phyloP scores from a whole-genome alignment of 2,329 filamentous ascomycete genomes.

The Arthrinium phaeospermum region DNA sequence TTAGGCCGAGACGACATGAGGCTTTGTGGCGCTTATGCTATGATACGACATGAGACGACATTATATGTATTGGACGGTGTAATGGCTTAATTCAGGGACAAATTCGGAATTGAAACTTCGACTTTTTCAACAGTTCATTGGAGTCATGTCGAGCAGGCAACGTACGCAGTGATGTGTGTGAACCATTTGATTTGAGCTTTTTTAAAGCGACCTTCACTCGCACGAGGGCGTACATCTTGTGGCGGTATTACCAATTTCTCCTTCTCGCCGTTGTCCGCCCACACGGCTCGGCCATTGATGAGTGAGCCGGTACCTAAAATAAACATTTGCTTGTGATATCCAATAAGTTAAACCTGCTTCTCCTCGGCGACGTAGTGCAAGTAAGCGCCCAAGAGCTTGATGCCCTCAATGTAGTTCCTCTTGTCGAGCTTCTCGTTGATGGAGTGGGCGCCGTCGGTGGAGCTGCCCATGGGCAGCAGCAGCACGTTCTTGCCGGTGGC shows the following conservation, averaged over 20 bases:
- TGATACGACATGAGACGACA: slow-evolving; percentile 13
- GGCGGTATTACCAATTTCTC: not conserved
- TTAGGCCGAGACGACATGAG: not conserved
- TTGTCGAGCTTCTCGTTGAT: slow-evolving; percentile 99
- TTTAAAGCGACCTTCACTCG: not conserved
- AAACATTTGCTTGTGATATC: not conserved
- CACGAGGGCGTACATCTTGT: not conserved
- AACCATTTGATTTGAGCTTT: no score
- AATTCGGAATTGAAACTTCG: not conserved
- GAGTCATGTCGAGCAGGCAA: not conserved
- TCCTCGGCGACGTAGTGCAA: slow-evolving; percentile 96
- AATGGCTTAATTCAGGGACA: slow-evolving; percentile 8
- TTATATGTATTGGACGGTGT: slow-evolving; percentile 9
- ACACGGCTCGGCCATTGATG: not conserved
- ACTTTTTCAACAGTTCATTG: not conserved
- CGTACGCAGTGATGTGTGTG: not conserved
- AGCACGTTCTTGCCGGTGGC: slow-evolving; percentile 98
- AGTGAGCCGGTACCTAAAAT: not conserved
- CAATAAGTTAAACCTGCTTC: slow-evolving; percentile 49
- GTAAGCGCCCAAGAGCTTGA: slow-evolving; percentile 93
- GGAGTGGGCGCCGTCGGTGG: slow-evolving; percentile 93
- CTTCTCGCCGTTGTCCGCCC: not conserved
- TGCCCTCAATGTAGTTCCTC: slow-evolving; percentile 97
- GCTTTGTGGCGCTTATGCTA: not conserved
- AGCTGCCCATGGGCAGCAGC: slow-evolving; percentile 94